phyloP scores from a whole-genome alignment of 768 basidiomycete species.

The Strobilomyces dryophilus region DNA sequence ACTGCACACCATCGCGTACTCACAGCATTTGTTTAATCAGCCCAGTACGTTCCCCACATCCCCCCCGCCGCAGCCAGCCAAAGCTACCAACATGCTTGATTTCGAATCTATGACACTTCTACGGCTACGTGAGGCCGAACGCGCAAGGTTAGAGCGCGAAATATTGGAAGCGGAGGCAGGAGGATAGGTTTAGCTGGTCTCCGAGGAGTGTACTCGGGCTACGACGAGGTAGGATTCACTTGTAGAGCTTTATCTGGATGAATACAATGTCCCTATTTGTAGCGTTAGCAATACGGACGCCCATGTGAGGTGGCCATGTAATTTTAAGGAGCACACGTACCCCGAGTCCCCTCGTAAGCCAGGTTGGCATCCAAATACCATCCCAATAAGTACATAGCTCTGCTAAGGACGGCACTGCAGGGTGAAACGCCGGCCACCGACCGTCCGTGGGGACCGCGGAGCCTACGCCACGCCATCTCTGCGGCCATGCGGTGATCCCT shows the following conservation, averaged over 20 bases:
- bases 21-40: constrained; percentile 10
- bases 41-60: constrained; percentile 16
- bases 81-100: constrained; percentile 48
- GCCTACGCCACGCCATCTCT: no score
- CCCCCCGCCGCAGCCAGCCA: constrained; percentile 18
- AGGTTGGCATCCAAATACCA: not conserved
- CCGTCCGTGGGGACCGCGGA: no score
- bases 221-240: constrained; percentile 11
- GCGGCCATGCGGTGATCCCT: no score
- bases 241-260: constrained; percentile 4
- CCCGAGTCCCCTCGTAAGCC: not conserved
- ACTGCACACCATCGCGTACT: not conserved
- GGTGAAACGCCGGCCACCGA: no score
- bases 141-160: constrained; percentile 70
- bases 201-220: no score
- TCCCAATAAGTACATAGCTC: no score
- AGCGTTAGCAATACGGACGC: not conserved
- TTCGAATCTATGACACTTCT: constrained; percentile 79
- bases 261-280: constrained; percentile 3
- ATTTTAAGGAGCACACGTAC: not conserved
- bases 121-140: constrained; percentile 77
- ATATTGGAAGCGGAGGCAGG: constrained; percentile 65
- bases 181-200: constrained; percentile 5
- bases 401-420: no score
- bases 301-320: not conserved